Evolutionary conservation across 805 yeast genomes (phyloP).

Genomic region (Cyberlindnera euphorbiae): DNA sequence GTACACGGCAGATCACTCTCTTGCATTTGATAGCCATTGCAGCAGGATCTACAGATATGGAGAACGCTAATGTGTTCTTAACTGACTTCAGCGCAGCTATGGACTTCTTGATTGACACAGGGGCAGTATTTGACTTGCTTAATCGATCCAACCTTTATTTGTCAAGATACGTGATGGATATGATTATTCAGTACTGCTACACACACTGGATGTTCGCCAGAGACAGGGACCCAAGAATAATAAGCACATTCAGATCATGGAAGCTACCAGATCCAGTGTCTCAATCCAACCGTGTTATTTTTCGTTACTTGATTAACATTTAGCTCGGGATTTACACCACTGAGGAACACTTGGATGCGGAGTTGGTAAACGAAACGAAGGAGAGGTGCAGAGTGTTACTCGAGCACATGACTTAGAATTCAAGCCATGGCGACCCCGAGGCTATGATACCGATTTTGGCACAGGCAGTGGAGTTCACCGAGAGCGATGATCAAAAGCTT

Average conservation of each 20-base stretch:
- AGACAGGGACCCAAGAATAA: conserved; percentile 13
- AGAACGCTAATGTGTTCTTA: conserved; percentile 36
- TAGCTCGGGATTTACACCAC: conserved; percentile 29
- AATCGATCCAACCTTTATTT: conserved; percentile 20
- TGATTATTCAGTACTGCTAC: conserved; percentile 40
- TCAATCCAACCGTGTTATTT: conserved; percentile 28
- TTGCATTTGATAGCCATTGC: conserved; percentile 32
- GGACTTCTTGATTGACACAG: conserved; percentile 37
- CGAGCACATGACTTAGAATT: conserved; percentile 13
- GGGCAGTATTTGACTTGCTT: conserved; percentile 30
- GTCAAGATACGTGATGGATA: conserved; percentile 34
- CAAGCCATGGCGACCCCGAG: conserved; percentile 30
- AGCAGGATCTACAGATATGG: conserved; percentile 25
- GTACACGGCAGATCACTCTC: conserved; percentile 27
- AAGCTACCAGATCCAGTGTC: conserved; percentile 28
- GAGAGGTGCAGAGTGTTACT: conserved; percentile 20
- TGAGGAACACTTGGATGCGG: conserved; percentile 16
- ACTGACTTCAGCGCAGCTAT: conserved; percentile 34
- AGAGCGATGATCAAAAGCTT: conserved; percentile 2
- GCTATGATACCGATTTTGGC: conserved; percentile 32
- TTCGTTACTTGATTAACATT: conserved; percentile 32
- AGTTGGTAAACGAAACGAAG: conserved; percentile 13
- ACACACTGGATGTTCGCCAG: conserved; percentile 37
- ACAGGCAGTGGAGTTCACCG: conserved; percentile 30
- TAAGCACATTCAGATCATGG: conserved; percentile 31